phyloP scores from a whole-genome alignment of 768 basidiomycete species.

The Coprinopsis cinerea region DNA sequence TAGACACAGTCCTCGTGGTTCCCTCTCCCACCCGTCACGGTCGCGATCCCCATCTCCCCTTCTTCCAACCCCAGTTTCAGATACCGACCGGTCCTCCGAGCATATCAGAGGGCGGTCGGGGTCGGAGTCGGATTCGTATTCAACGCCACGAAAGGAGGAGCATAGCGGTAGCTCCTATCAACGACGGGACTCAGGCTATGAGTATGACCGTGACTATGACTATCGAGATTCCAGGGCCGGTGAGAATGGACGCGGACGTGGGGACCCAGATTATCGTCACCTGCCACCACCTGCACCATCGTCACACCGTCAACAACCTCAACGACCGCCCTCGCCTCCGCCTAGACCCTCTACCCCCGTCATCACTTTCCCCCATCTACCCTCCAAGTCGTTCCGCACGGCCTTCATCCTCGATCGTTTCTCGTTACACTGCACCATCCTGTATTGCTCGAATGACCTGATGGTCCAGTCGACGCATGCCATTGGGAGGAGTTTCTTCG shows the following conservation, averaged over 20 bases:
- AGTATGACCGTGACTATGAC: conserved; percentile 2
- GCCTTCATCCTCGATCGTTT: conserved; percentile 83
- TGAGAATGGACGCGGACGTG: background rate
- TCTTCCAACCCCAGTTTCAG: too few species aligned
- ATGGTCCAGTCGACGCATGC: conserved; percentile 53
- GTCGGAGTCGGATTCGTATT: conserved; percentile 1
- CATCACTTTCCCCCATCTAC: conserved; percentile 56
- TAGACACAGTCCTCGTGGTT: background rate
- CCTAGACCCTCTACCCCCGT: conserved; percentile 13
- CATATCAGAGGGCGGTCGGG: background rate
- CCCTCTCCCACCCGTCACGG: background rate
- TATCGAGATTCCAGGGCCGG: background rate
- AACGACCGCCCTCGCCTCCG: conserved; percentile 1
- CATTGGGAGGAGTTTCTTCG: conserved; percentile 66
- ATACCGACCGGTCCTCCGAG: background rate
- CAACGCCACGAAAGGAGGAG: background rate
- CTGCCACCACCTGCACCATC: too few species aligned
- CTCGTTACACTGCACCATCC: conserved; percentile 53
- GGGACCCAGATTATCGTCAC: background rate
- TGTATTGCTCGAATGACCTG: conserved; percentile 72
- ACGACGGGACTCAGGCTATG: background rate
- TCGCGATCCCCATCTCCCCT: background rate
- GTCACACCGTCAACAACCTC: background rate
- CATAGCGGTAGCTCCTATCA: conserved; percentile 3
- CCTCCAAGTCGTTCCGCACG: conserved; percentile 66